Evolutionary conservation across 495 filamentous ascomycete genomes (phyloP).

Genomic region (Staphylotrichum tortipilum): DNA sequence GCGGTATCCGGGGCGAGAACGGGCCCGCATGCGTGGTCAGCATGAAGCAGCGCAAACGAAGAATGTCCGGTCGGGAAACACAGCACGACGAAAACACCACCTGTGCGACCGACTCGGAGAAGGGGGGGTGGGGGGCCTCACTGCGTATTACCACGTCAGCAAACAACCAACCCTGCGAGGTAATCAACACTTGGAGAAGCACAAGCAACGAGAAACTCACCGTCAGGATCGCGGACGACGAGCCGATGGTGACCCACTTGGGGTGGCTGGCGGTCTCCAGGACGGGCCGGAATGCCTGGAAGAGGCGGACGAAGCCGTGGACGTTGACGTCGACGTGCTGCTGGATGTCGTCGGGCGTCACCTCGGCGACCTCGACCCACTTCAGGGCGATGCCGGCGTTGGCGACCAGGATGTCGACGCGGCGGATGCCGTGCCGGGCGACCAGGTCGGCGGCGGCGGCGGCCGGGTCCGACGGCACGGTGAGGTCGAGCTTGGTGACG

Average conservation of each 20-base stretch:
- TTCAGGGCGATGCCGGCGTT: slow-evolving; percentile 21
- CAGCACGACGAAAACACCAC: too few relatives aligned
- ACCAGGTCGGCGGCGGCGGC: slow-evolving; percentile 13
- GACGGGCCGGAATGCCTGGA: slow-evolving; percentile 5
- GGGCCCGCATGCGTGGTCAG: too few relatives aligned
- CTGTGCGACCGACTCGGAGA: too few relatives aligned
- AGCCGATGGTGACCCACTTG: slow-evolving; percentile 6
- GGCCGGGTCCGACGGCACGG: slow-evolving; percentile 11
- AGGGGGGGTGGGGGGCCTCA: neutral
- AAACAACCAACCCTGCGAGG: too few relatives aligned
- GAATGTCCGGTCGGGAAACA: too few relatives aligned
- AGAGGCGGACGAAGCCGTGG: slow-evolving; percentile 19
- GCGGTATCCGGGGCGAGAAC: too few relatives aligned
- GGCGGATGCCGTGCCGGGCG: slow-evolving; percentile 13
- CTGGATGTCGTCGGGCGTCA: slow-evolving; percentile 21
- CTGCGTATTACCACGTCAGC: neutral
- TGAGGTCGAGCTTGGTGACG: slow-evolving; percentile 25
- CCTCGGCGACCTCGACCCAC: slow-evolving; percentile 16
- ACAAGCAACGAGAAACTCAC: too few relatives aligned
- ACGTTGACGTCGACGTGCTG: slow-evolving; percentile 25
- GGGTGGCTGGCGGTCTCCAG: neutral
- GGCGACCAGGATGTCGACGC: slow-evolving; percentile 25
- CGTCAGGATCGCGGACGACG: neutral
- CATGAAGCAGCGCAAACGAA: too few relatives aligned
- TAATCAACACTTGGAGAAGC: too few relatives aligned